Evolutionary conservation across 2,329 filamentous ascomycete species (phyloP).

Genomic region (Botrytis medusae): DNA sequence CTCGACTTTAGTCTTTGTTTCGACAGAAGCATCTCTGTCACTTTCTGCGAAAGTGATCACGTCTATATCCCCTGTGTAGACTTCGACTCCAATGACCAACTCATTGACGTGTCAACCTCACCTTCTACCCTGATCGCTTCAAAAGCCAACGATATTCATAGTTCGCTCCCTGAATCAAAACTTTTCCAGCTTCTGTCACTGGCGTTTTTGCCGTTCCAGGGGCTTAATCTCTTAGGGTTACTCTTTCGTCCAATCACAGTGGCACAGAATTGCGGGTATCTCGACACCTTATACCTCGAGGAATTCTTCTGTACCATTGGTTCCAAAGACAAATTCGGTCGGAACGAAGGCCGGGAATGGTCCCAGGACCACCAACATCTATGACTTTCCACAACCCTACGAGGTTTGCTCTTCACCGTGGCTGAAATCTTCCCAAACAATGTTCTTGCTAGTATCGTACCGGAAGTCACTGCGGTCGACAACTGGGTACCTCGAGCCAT

Average conservation of each 20-base stretch:
- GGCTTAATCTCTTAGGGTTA: background rate
- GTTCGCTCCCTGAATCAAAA: background rate
- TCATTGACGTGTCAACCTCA: background rate
- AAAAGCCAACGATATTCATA: background rate
- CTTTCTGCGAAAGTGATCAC: background rate
- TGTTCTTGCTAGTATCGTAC: background rate
- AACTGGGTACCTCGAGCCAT: background rate
- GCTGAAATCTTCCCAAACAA: too few relatives aligned
- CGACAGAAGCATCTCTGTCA: background rate
- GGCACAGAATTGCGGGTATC: too few relatives aligned
- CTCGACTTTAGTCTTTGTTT: background rate
- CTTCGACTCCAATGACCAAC: background rate
- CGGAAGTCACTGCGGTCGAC: background rate
- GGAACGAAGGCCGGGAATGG: too few relatives aligned
- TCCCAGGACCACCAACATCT: too few relatives aligned
- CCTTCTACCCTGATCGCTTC: background rate
- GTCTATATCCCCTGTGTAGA: background rate
- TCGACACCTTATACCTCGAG: too few relatives aligned
- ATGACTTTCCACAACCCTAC: too few relatives aligned
- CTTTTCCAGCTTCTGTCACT: fast-evolving
- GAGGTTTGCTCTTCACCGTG: too few relatives aligned
- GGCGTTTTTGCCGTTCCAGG: background rate
- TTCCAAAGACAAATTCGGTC: too few relatives aligned
- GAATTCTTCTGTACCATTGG: too few relatives aligned
- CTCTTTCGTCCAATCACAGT: background rate